Conservation (phyloP, 2,329 filamentous ascomycete genomes). For the Didymella lethalis region DNA sequence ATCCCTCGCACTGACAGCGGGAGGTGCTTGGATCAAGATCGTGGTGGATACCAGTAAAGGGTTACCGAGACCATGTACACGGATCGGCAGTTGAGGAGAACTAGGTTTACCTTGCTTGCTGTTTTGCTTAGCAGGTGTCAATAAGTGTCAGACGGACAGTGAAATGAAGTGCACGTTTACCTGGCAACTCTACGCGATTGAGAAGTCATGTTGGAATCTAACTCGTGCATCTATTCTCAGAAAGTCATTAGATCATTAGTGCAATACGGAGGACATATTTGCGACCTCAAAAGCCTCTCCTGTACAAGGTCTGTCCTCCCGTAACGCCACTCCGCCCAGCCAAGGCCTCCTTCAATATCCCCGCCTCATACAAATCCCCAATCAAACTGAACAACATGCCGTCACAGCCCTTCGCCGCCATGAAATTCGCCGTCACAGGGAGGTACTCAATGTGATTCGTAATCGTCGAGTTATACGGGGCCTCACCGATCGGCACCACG, state of each 20-base stretch:
- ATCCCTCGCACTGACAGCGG: background rate
- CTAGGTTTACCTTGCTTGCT: background rate
- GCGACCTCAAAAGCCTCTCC: slow-evolving; percentile 26
- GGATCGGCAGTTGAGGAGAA: background rate
- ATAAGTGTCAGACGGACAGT: background rate
- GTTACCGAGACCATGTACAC: background rate
- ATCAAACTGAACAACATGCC: slow-evolving; percentile 65
- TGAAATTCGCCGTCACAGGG: slow-evolving; percentile 65
- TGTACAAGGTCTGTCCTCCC: slow-evolving; percentile 53
- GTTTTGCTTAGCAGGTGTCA: background rate
- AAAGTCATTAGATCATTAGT: background rate
- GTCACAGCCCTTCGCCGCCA: slow-evolving; percentile 68
- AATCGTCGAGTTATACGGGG: slow-evolving; percentile 57
- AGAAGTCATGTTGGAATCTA: background rate
- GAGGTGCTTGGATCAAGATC: background rate
- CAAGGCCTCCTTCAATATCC: slow-evolving; percentile 57
- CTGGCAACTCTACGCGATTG: background rate
- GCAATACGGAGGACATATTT: background rate
- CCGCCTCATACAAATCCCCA: slow-evolving; percentile 59
- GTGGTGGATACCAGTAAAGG: background rate
- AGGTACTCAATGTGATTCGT: slow-evolving; percentile 60
- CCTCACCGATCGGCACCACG: slow-evolving; percentile 56
- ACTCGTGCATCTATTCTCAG: background rate
- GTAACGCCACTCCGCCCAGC: slow-evolving; percentile 54
- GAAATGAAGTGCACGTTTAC: too few relatives aligned